These are phyloP conservation scores for Pleurotus platypus DNA, from an alignment of 768 basidiomycete species.

Conservation along the genomic window DNA sequence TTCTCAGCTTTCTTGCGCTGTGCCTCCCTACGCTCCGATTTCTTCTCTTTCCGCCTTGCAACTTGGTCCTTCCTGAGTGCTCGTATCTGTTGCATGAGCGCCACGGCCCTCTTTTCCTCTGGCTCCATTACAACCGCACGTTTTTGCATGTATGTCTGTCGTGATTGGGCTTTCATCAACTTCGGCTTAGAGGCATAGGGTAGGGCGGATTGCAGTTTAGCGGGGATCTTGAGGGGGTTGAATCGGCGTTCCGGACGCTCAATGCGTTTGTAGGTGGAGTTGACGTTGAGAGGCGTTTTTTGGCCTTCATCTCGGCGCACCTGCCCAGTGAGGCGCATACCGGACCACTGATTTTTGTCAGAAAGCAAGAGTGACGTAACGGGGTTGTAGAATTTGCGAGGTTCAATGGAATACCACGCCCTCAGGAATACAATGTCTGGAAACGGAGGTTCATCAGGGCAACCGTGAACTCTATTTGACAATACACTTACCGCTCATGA, in stretches of 20 bases:
- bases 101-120: conserved; percentile 90
- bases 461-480: conserved; percentile 1
- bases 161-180: conserved; percentile 67
- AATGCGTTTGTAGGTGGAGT: conserved; percentile 86
- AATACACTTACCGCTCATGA: conserved; percentile 80
- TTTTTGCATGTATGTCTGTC: conserved; percentile 87
- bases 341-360: conserved; percentile 80
- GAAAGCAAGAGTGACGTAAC: conserved; percentile 87
- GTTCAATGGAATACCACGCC: conserved; percentile 95
- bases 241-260: conserved; percentile 81
- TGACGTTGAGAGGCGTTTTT: conserved; percentile 75
- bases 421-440: conserved; percentile 92
- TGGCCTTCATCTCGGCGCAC: conserved; percentile 83
- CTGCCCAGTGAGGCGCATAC: conserved; percentile 95
- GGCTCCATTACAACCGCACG: conserved; percentile 94
- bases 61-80: conserved; percentile 90
- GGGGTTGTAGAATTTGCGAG: conserved; percentile 94
- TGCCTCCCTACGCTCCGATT: conserved; percentile 69
- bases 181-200: conserved; percentile 95
- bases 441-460: not conserved
- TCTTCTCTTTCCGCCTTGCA: conserved; percentile 74
- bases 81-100: conserved; percentile 89
- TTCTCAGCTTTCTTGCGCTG: conserved; percentile 72
- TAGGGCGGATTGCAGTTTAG: conserved; percentile 84
- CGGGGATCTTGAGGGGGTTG: conserved; percentile 85